A percentile compares a stretch with the other conserved stretches of the same genome.
These are phyloP conservation scores for Podila horticola DNA, from an alignment of 192 early-diverging fungal genomes.

Conservation along the genomic window DNA sequence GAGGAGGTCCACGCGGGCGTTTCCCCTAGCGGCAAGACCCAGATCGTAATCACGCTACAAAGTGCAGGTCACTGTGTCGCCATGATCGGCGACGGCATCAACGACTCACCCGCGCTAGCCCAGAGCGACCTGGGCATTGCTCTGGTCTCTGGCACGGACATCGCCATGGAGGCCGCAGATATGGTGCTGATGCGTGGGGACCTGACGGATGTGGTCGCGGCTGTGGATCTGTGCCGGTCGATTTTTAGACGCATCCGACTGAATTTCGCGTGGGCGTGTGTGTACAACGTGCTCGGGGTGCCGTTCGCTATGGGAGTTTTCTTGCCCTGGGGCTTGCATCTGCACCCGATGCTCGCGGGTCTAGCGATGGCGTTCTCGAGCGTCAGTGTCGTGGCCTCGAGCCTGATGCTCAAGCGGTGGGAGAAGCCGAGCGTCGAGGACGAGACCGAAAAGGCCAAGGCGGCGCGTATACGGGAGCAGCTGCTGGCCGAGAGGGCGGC, in stretches of 20 bases:
- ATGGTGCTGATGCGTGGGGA: slow-evolving; percentile 93
- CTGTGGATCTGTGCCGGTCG: slow-evolving; percentile 82
- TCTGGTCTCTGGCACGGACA: slow-evolving; percentile 89
- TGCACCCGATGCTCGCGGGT: slow-evolving; percentile 94
- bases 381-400: slow-evolving; percentile 91
- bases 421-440: slow-evolving; percentile 45
- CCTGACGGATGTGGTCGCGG: slow-evolving; percentile 85
- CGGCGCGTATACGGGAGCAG: slow-evolving; percentile 7
- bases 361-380: slow-evolving; percentile 94
- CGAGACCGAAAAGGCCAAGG: neutral
- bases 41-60: slow-evolving; percentile 80
- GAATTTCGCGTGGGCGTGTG: slow-evolving; percentile 91
- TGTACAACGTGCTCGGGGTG: slow-evolving; percentile 91
- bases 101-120: slow-evolving; percentile 91
- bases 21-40: slow-evolving; percentile 89
- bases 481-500: neutral
- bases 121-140: slow-evolving; percentile 88
- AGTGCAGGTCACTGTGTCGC: slow-evolving; percentile 70
- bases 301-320: slow-evolving; percentile 95
- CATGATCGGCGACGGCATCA: slow-evolving; percentile 96
- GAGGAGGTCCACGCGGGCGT: slow-evolving; percentile 89
- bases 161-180: slow-evolving; percentile 92
- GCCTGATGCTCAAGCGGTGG: slow-evolving; percentile 84
- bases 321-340: slow-evolving; percentile 82
- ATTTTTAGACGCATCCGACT: slow-evolving; percentile 88